Base-by-base conservation (phyloP, 2,329 filamentous ascomycete genomes). In the Nemania abortiva region DNA sequence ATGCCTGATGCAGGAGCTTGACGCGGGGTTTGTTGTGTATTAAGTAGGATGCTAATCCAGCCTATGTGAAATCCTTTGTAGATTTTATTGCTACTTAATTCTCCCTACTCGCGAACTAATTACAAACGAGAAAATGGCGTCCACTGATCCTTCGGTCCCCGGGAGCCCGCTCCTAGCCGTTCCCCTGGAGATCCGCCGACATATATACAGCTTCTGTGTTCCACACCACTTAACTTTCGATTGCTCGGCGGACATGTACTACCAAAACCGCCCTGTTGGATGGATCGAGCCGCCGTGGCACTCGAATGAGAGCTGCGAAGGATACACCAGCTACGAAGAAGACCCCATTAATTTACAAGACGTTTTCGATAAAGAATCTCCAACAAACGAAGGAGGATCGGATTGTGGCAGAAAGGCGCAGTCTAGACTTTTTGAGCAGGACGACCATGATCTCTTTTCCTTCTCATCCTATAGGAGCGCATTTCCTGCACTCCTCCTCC, bases 131-230 rank as follows among this genome's bases (percentile, higher is more conserved):
- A 42, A 50, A 29, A 68, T 60, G 60, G 61, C 55, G 7, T 56
- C 61, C n/a, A 27, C 24, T 31, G 13, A 11, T 45, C 31, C 15
- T n/a, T 13, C 49, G 11, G 24, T 49, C 6, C 10, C 55, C 3
- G 4, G 22, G 0, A 55, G 60, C 27, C 13, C 39, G 42, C 50
- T 68, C 15, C 49, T 68, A 2, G 15, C 55, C 5, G 34, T 60
- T 20, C 65, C 65, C 10, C 15, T 68, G 5, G 65, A 68, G 31
- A 39, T 68, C 2, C 65, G 65, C 22, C 55, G 61, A 24, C 39
- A 49, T 29, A 68, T 68, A 39, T 68, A 68, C 29, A n/a, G 61
- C 7, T 68, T 60, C 34, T 68, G 60, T 45, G 50, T 68, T 29
- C 65, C 65, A 29, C 60, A 65, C 7, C 6, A 58, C 20, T 39